A percentile compares a stretch with the other conserved stretches of the same genome.
These are phyloP conservation scores for Candida stauntonica DNA, from an alignment of 805 yeast genomes.

Conservation along the genomic window DNA sequence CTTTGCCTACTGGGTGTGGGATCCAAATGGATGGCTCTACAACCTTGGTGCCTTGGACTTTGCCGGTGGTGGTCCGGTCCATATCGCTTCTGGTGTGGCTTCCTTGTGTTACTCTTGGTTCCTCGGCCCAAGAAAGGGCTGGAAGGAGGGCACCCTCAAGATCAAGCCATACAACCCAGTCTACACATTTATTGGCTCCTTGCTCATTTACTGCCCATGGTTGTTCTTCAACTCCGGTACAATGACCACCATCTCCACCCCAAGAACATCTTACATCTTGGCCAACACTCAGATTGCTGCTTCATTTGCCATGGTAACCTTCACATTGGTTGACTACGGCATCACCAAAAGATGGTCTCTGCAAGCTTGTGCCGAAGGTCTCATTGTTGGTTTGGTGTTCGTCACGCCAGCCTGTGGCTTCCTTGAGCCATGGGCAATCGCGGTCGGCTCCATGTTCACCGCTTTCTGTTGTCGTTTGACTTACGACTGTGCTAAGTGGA, in stretches of 20 bases:
- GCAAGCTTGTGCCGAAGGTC: constrained; percentile 90
- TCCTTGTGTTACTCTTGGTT: constrained; percentile 79
- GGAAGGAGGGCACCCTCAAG: constrained; percentile 35
- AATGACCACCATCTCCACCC: constrained; percentile 65
- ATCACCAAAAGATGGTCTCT: constrained; percentile 86
- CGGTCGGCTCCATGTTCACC: constrained; percentile 72
- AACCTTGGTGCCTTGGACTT: constrained; percentile 91
- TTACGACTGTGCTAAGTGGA: constrained; percentile 74
- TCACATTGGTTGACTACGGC: constrained; percentile 83
- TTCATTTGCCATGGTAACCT: constrained; percentile 80
- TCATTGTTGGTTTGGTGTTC: constrained; percentile 94
- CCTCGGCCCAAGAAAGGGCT: constrained; percentile 68
- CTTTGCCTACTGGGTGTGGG: constrained; percentile 94
- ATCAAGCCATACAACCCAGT: constrained; percentile 91
- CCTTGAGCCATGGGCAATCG: constrained; percentile 89
- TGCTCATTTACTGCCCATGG: constrained; percentile 94
- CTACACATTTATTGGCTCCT: constrained; percentile 82
- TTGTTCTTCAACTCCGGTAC: constrained; percentile 91
- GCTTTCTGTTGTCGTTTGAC: constrained; percentile 83
- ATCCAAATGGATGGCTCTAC: constrained; percentile 87
- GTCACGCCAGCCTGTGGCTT: constrained; percentile 94
- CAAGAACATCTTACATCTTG: constrained; percentile 82
- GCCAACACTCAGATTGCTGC: constrained; percentile 90
- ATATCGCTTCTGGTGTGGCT: constrained; percentile 85
- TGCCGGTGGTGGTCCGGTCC: constrained; percentile 99